Evolutionary conservation across 2,329 filamentous ascomycete species (phyloP).

Genomic region (Bipolaris victoriae): DNA sequence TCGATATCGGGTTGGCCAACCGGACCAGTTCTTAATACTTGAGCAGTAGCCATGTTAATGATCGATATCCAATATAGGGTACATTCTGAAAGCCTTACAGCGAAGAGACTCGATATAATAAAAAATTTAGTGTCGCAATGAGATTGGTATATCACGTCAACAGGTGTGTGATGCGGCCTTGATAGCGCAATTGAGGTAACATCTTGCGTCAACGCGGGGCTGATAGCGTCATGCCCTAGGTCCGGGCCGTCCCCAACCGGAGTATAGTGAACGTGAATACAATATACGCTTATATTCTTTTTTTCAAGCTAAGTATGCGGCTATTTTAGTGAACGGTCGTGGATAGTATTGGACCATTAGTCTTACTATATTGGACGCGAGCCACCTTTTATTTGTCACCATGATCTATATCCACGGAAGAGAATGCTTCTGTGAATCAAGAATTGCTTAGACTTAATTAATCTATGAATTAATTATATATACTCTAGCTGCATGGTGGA

Average conservation of each 20-base stretch:
- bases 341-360: no score
- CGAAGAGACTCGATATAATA: background rate
- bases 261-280: background rate
- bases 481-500: no score
- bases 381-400: no score
- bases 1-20: conserved; percentile 63
- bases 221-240: background rate
- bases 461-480: no score
- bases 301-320: no score
- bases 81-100: background rate
- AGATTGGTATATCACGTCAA: background rate
- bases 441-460: no score
- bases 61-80: background rate
- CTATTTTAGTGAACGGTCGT: no score
- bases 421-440: no score
- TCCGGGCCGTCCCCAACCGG: background rate
- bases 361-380: no score
- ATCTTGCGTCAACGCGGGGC: background rate
- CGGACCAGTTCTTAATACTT: background rate
- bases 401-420: no score
- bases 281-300: no score
- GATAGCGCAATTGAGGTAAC: background rate
- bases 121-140: background rate
- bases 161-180: background rate
- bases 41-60: background rate